Evolutionary conservation across 75 land plant species (phyloP), one percentile per base, ranked within the genome.

Genomic region (Cunninghamia lanceolata): DNA sequence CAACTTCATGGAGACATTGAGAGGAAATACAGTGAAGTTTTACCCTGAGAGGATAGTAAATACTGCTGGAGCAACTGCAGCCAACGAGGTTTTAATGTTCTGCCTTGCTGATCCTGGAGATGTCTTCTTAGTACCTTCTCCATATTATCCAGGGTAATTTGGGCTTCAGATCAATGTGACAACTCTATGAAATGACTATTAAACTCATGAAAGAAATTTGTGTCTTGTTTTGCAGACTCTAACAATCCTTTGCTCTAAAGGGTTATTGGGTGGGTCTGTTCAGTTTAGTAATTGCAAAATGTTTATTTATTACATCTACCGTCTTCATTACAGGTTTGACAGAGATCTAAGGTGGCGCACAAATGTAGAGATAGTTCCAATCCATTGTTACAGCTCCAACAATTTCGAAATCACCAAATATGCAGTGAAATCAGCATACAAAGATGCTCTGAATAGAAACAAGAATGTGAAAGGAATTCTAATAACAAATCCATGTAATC

Each of bases 291-390:
- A 25, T 4, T 21, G 53, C 25, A 66, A 28, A 66, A 66, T 25
- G 28, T 66, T 4, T 66, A 1, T 66, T 28, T 66, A 28, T 66
- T 25, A 66, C 0, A 28, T 21, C 30, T 50, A 66, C 25, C 4
- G 7, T 66, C 19, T 66, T 28, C 30, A 8, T 66, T 25, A 28
- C 30, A 96, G 99, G 83, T 96, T 95, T 86, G 94, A 91, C 39
- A 88, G 97, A 90, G 99, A 96, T 87, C 85, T 94, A 71, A 90
- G 89, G 59, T 96, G 95, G 95, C 85, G 99, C 84, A 95, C 96
- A 5, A 93, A 93, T 13, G 94, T 95, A 47, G 87, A 93, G n/a
- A 93, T 96, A 10, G 87, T 93, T 4, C 97, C 99, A 47, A 90
- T 96, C 63, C 92, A 91, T 32, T 92, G 95, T 83, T 53, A 50